Evolutionary conservation across 1,139 yeast species (phyloP).

Genomic region (Hanseniaspora gamundiae): DNA sequence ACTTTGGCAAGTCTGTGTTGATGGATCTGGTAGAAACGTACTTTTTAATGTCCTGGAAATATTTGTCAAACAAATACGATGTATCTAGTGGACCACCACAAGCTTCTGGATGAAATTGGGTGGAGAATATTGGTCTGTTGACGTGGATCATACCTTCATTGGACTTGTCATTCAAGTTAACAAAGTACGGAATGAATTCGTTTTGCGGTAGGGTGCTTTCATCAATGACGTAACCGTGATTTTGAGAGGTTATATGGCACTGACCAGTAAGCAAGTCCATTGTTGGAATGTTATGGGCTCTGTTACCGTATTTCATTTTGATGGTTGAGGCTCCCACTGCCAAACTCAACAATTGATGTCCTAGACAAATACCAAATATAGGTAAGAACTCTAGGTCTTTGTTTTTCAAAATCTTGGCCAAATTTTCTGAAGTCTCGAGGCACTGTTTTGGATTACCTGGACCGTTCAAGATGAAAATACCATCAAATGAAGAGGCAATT

Average conservation of each 20-base stretch:
- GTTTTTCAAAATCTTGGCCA: slow-evolving; percentile 58
- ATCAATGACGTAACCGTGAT: slow-evolving; percentile 97
- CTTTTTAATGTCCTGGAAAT: slow-evolving; percentile 53
- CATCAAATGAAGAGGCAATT: slow-evolving; percentile 86
- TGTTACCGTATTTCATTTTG: slow-evolving; percentile 92
- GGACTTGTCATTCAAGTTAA: slow-evolving; percentile 87
- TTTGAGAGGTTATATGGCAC: slow-evolving; percentile 95
- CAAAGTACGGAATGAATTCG: slow-evolving; percentile 77
- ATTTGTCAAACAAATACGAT: slow-evolving; percentile 78
- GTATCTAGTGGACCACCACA: slow-evolving; percentile 98
- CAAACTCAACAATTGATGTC: slow-evolving; percentile 89
- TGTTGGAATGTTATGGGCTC: slow-evolving; percentile 97
- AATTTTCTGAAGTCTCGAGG: slow-evolving; percentile 61
- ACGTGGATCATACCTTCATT: slow-evolving; percentile 95
- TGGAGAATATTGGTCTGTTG: slow-evolving; percentile 78
- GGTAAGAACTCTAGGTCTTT: slow-evolving; percentile 50
- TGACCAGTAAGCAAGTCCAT: slow-evolving; percentile 79
- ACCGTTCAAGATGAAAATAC: slow-evolving; percentile 88
- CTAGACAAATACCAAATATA: slow-evolving; percentile 91
- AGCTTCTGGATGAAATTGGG: slow-evolving; percentile 98
- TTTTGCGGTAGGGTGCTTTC: slow-evolving; percentile 50
- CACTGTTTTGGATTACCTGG: slow-evolving; percentile 99
- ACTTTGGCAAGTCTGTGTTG: slow-evolving; percentile 29
- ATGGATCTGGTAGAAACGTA: neutral
- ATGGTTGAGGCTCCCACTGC: slow-evolving; percentile 90